These are phyloP conservation scores for Calophaca sinica DNA, from an alignment of 306 rosid species.

Conservation along the genomic window DNA sequence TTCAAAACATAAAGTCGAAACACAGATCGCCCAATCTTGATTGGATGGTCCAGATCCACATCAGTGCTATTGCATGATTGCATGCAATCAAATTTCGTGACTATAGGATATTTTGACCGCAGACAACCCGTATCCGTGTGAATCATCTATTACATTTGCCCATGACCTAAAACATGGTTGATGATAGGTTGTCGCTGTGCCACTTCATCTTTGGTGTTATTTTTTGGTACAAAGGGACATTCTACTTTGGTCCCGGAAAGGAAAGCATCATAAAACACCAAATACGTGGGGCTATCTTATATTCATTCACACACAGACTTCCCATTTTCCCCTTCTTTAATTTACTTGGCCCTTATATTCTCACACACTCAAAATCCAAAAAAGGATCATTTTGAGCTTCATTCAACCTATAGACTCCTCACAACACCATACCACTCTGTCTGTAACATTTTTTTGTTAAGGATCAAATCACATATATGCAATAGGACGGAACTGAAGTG, in stretches of 20 bases:
- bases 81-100: too few relatives aligned
- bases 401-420: neutral
- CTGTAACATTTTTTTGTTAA: conserved; percentile 20
- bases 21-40: too few relatives aligned
- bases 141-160: conserved; percentile 31
- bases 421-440: neutral
- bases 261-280: conserved; percentile 32
- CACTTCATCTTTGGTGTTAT: conserved; percentile 35
- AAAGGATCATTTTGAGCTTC: neutral
- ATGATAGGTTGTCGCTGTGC: conserved; percentile 42
- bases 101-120: too few relatives aligned
- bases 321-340: conserved; percentile 13
- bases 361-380: conserved; percentile 17
- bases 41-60: too few relatives aligned
- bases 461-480: conserved; percentile 1
- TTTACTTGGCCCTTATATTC: neutral
- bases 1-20: too few relatives aligned
- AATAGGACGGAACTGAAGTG: neutral
- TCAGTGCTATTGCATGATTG: too few relatives aligned
- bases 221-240: conserved; percentile 40
- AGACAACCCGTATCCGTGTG: too few relatives aligned
- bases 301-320: conserved; percentile 8
- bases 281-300: conserved; percentile 35
- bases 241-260: conserved; percentile 38
- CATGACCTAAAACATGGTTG: conserved; percentile 43